Evolutionary conservation across 805 yeast genomes (phyloP).

Genomic region (Zygosaccharomyces siamensis): DNA sequence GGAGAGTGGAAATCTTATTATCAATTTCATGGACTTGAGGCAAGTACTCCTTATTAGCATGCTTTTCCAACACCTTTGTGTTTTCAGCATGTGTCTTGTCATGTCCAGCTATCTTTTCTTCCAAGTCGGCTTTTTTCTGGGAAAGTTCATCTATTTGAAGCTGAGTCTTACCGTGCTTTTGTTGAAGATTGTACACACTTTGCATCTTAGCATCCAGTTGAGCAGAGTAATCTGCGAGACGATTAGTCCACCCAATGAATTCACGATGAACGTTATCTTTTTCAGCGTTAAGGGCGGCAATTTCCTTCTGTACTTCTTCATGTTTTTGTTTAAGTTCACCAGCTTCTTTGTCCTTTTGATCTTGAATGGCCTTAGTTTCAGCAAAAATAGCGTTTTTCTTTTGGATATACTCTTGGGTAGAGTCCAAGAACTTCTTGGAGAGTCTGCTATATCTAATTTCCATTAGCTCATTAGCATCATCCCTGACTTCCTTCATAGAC

Average conservation of each 20-base stretch:
- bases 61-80: conserved; percentile 15
- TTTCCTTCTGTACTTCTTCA: conserved; percentile 25
- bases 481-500: conserved; percentile 21
- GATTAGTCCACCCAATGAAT: conserved; percentile 18
- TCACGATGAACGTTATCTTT: conserved; percentile 21
- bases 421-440: conserved; percentile 22
- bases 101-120: conserved; percentile 19
- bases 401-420: conserved; percentile 19
- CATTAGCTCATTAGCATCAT: conserved; percentile 23
- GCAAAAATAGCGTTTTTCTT: conserved; percentile 25
- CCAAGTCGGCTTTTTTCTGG: conserved; percentile 14
- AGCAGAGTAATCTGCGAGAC: conserved; percentile 22
- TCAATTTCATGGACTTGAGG: conserved; percentile 26
- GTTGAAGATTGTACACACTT: conserved; percentile 22
- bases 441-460: conserved; percentile 24
- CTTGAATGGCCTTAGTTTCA: conserved; percentile 26
- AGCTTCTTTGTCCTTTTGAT: conserved; percentile 25
- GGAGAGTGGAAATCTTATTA: conserved; percentile 18
- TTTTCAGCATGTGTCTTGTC: conserved; percentile 17
- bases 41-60: conserved; percentile 24
- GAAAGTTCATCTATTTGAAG: conserved; percentile 21
- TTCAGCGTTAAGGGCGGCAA: conserved; percentile 23
- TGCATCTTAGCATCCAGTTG: conserved; percentile 29
- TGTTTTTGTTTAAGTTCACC: conserved; percentile 21
- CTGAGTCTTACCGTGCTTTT: conserved; percentile 18